Base-by-base conservation (phyloP, 2,329 filamentous ascomycete species). In the Phoma herbarum region DNA sequence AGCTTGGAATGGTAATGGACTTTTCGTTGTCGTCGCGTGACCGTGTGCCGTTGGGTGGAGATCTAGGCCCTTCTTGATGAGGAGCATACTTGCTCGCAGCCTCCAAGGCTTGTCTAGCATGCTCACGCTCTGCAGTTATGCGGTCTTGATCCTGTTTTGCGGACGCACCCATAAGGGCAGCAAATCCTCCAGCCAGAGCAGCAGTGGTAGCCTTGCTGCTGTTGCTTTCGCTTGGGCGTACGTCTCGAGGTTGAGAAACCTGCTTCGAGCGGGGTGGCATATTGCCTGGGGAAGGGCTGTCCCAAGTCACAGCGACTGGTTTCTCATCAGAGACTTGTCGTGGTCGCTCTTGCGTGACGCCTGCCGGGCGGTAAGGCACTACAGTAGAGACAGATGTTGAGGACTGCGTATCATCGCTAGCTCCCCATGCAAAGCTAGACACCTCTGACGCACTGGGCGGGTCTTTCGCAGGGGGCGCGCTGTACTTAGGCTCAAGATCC, bases 61-160 rank as follows among this genome's bases (percentile, higher is more conserved):
- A 63, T 25, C 37, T 37, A n/a, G 62, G 43, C 4, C 52, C 41
- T 4, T 69, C 63, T 16, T 42, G 43, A 22, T 51, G 57, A 33
- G 59, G 33, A 29, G 12, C 52, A 16, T 64, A 39, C 25, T 63
- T 62, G 18, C 70, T 64, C n/a, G 66, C 64, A 49, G 67, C 65
- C 46, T 73, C 64, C 20, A 75, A 45, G 14, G 59, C 69, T 31
- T 68, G 65, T 22, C 66, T 64, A 11, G 72, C 72, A 49, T 70
- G 63, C 16, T 74, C 67, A 18, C 65, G 58, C 42, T 76, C 69
- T 2, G 72, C 65, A 26, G 65, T 57, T 52, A 74, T 70, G 20
- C 70, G 62, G n/a, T 75, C 72, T 57, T 72, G 72, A 28, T 77
- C 73, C 59, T 75, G 72, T 52, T 68, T 71, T 57, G 70, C 69